Evolutionary conservation across 768 basidiomycete genomes (phyloP).

Genomic region (Hypsizygus marmoreus): DNA sequence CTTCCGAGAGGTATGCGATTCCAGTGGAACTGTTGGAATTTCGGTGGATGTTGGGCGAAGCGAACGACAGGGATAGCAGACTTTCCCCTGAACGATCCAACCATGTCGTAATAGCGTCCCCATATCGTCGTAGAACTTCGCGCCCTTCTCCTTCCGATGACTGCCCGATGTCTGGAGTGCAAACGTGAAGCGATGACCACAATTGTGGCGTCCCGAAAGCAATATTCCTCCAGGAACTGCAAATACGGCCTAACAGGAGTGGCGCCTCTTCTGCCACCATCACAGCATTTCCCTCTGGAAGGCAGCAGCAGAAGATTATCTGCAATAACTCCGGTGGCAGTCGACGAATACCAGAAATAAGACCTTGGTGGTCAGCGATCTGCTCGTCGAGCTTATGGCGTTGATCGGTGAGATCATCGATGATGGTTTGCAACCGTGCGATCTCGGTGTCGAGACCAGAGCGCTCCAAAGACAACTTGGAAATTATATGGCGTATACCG

Average conservation of each 20-base stretch:
- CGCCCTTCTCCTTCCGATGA: background rate
- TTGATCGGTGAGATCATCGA: background rate
- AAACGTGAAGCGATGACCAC: conserved; percentile 2
- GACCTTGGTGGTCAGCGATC: background rate
- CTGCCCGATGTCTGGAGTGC: background rate
- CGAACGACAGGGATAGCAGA: conserved; percentile 7
- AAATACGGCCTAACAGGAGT: conserved; percentile 6
- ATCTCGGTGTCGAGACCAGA: too few species aligned
- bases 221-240: conserved; percentile 3
- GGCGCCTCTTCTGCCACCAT: conserved; percentile 6
- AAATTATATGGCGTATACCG: conserved; percentile 2
- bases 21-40: background rate
- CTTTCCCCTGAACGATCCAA: background rate
- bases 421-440: background rate
- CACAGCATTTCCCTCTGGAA: conserved; percentile 1
- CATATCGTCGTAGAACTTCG: background rate
- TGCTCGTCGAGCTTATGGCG: background rate
- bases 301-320: conserved; percentile 1
- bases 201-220: background rate
- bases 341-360: background rate
- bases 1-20: background rate
- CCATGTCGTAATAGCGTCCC: conserved; percentile 2
- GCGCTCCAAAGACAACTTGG: background rate
- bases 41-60: background rate
- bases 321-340: conserved; percentile 4